These are phyloP conservation scores for Ascochyta pisi DNA, from an alignment of 2,329 filamentous ascomycete genomes.

Conservation along the genomic window DNA sequence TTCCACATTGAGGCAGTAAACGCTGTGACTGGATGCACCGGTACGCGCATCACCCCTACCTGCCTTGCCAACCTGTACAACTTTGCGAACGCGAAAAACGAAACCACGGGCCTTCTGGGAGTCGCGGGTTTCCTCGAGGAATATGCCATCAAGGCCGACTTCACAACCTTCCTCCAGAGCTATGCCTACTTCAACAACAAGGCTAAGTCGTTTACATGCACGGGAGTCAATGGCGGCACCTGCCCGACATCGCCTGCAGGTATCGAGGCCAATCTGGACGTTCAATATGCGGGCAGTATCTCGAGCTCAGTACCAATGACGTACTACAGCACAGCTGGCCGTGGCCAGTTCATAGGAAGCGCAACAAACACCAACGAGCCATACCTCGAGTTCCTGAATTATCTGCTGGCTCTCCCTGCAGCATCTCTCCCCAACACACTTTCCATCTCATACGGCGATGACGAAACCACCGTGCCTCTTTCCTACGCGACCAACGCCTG, in stretches of 20 bases:
- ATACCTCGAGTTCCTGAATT: conserved; percentile 66
- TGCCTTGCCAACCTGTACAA: conserved; percentile 33
- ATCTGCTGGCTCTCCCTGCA: conserved; percentile 60
- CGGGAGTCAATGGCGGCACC: conserved; percentile 24
- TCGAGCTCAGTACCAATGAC: conserved; percentile 30
- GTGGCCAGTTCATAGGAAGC: conserved; percentile 53
- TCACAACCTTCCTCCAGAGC: conserved; percentile 28
- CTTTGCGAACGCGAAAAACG: conserved; percentile 22
- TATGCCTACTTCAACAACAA: conserved; percentile 28
- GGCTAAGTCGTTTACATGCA: conserved; percentile 23
- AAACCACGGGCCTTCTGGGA: conserved; percentile 24
- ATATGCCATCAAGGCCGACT: conserved; percentile 30
- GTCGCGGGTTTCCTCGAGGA: conserved; percentile 34
- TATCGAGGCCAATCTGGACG: conserved; percentile 28
- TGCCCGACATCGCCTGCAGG: conserved; percentile 24
- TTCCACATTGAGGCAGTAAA: conserved; percentile 15
- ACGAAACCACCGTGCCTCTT: conserved; percentile 66
- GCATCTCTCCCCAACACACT: conserved; percentile 66
- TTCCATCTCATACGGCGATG: conserved; percentile 70
- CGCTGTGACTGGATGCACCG: conserved; percentile 24
- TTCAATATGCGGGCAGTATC: conserved; percentile 29
- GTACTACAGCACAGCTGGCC: conserved; percentile 72
- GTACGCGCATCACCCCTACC: conserved; percentile 27
- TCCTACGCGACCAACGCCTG: conserved; percentile 67
- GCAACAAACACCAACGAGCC: conserved; percentile 66